phyloP scores from a whole-genome alignment of 257 asterid genomes.

The Ocimum tenuiflorum region DNA sequence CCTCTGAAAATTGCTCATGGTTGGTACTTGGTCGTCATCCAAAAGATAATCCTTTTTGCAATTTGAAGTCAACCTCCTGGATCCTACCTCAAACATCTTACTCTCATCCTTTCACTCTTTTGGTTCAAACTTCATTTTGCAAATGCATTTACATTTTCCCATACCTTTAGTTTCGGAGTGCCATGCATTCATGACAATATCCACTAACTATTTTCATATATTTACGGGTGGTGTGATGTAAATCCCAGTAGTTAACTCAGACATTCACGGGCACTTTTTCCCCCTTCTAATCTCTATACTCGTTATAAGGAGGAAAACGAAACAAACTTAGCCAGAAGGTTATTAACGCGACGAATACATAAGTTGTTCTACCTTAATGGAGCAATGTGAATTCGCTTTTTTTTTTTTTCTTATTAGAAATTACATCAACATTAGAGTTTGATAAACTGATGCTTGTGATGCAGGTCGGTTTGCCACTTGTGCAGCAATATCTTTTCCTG shows the following conservation, averaged over 20 bases:
- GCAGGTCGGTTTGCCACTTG: conserved; percentile 98
- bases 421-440: conserved; percentile 11
- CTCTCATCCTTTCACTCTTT: background rate
- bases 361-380: background rate
- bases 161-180: background rate
- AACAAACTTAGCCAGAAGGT: background rate
- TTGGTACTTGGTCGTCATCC: background rate
- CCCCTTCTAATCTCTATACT: background rate
- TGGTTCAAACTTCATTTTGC: background rate
- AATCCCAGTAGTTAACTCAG: background rate
- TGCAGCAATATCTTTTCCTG: conserved; percentile 90
- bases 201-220: background rate
- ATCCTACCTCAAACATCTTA: background rate
- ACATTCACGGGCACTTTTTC: background rate
- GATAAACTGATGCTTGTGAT: conserved; percentile 17
- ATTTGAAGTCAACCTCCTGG: background rate
- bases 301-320: background rate
- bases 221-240: background rate
- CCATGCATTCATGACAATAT: background rate
- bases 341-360: background rate
- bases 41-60: background rate
- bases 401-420: background rate
- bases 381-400: background rate
- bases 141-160: too few species aligned
- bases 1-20: background rate